Evolutionary conservation across 768 basidiomycete species (phyloP).

Genomic region (Hygrophorus pudorinus): DNA sequence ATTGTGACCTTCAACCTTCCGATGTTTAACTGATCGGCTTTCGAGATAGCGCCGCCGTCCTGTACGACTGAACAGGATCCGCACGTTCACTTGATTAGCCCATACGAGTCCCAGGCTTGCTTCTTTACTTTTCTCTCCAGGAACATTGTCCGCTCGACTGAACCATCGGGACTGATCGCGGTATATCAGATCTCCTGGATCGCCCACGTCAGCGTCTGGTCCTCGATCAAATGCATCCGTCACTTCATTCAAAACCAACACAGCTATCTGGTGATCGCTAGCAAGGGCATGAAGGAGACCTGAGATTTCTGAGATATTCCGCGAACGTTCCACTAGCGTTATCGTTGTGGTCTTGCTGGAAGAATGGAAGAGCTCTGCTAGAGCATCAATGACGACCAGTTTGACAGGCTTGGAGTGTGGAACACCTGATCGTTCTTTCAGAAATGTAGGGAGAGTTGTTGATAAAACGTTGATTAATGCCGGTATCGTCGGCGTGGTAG

Average conservation of each 20-base stretch:
- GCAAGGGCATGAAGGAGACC: slow-evolving; percentile 65
- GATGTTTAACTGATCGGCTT: slow-evolving; percentile 15
- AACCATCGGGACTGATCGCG: slow-evolving; percentile 72
- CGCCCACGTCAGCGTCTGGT: slow-evolving; percentile 14
- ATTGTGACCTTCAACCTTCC: slow-evolving; percentile 10
- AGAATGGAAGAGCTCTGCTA: slow-evolving; percentile 77
- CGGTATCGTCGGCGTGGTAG: slow-evolving; percentile 43
- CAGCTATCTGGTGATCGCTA: slow-evolving; percentile 47
- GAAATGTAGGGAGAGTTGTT: slow-evolving; percentile 41
- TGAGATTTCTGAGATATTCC: slow-evolving; percentile 57
- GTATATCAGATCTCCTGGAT: slow-evolving; percentile 42
- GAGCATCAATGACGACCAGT: slow-evolving; percentile 78
- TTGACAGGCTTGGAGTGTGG: slow-evolving; percentile 47
- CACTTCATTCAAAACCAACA: slow-evolving; percentile 87
- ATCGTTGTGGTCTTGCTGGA: slow-evolving; percentile 45
- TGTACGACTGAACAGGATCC: slow-evolving; percentile 77
- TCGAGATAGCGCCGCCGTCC: slow-evolving; percentile 50
- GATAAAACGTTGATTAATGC: slow-evolving; percentile 47
- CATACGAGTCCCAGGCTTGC: slow-evolving; percentile 83
- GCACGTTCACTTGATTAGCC: slow-evolving; percentile 86
- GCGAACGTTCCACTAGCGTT: slow-evolving; percentile 65
- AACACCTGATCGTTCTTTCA: slow-evolving; percentile 23
- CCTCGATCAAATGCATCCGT: slow-evolving; percentile 56
- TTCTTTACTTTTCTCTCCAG: slow-evolving; percentile 59
- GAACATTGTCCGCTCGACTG: slow-evolving; percentile 46